Percentiles rank a stretch among this genome's conserved stretches.
Conservation (phyloP, 108 stramenopile species). For the Nitzschia inconspicua region DNA sequence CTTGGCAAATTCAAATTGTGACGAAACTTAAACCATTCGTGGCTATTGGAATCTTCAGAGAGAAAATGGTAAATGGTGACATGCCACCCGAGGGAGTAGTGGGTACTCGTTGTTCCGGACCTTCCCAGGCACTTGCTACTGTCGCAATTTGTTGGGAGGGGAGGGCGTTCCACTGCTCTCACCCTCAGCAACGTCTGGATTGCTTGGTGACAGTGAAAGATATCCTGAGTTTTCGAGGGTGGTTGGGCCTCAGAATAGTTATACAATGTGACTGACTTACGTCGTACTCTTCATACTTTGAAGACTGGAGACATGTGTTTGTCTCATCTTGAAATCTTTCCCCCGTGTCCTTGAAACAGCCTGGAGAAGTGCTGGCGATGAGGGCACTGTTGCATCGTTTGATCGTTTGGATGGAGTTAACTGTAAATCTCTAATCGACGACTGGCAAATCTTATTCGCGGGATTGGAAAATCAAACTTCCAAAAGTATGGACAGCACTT, state of each 20-base stretch:
- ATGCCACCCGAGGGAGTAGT: slow-evolving; percentile 3
- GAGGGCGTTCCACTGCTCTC: slow-evolving; percentile 2
- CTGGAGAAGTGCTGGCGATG: slow-evolving; percentile 6
- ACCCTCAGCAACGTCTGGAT: neutral
- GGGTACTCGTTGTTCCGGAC: slow-evolving; percentile 14
- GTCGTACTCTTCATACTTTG: neutral
- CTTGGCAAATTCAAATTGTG: slow-evolving; percentile 4
- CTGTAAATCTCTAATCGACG: slow-evolving; percentile 3
- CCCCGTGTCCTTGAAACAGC: neutral
- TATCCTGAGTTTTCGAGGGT: too few relatives aligned
- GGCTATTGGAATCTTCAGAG: slow-evolving; percentile 8
- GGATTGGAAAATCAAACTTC: neutral
- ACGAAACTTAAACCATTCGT: slow-evolving; percentile 3
- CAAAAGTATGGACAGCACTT: slow-evolving; percentile 6
- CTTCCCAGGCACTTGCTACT: neutral
- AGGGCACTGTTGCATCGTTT: neutral
- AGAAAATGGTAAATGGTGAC: neutral
- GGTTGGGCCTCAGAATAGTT: too few relatives aligned
- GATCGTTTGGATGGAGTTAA: slow-evolving; percentile 11
- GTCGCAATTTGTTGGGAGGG: neutral
- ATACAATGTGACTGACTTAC: neutral
- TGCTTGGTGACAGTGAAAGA: too few relatives aligned
- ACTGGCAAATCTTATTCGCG: slow-evolving; percentile 11
- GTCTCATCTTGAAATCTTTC: neutral
- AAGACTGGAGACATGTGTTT: neutral